phyloP scores from a whole-genome alignment of 2,329 filamentous ascomycete species.

The Coleophoma eucalyptorum region DNA sequence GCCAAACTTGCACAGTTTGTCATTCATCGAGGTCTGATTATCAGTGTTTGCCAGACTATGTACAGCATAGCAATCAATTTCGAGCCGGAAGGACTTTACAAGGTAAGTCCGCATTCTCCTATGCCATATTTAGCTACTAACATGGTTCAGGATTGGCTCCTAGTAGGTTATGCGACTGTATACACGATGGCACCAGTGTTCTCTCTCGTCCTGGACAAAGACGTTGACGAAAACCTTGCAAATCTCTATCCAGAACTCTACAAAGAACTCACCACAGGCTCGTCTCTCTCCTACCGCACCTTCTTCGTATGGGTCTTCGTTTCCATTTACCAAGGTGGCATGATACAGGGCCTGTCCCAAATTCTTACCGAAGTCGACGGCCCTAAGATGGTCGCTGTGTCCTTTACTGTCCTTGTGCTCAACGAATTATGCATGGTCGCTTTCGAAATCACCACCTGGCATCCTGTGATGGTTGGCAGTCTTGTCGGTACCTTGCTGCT shows the following conservation, averaged over 20 bases:
- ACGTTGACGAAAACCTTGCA: conserved; percentile 90
- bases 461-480: conserved; percentile 82
- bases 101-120: conserved; percentile 35
- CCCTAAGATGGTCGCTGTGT: conserved; percentile 78
- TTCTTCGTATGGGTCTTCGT: conserved; percentile 98
- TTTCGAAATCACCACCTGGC: conserved; percentile 95
- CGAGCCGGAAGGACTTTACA: conserved; percentile 91
- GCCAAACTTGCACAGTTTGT: conserved; percentile 97
- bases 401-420: conserved; percentile 85
- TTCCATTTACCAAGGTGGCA: conserved; percentile 88
- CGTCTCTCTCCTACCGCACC: conserved; percentile 83
- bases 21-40: conserved; percentile 94
- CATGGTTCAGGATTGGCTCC: conserved; percentile 70
- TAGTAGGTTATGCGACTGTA: conserved; percentile 93
- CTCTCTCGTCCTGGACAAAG: conserved; percentile 87
- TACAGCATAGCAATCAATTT: conserved; percentile 92
- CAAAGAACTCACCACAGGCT: conserved; percentile 89
- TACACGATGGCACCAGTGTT: conserved; percentile 95
- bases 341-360: conserved; percentile 94
- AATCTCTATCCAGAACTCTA: conserved; percentile 97
- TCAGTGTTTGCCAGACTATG: conserved; percentile 94
- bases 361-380: conserved; percentile 77
- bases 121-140: not conserved
- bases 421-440: conserved; percentile 98
- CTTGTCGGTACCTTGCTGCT: conserved; percentile 78